Percentiles rank a stretch among this genome's conserved stretches.
phyloP scores from a whole-genome alignment of 2,329 filamentous ascomycete genomes.

The Fusarium devonianum region DNA sequence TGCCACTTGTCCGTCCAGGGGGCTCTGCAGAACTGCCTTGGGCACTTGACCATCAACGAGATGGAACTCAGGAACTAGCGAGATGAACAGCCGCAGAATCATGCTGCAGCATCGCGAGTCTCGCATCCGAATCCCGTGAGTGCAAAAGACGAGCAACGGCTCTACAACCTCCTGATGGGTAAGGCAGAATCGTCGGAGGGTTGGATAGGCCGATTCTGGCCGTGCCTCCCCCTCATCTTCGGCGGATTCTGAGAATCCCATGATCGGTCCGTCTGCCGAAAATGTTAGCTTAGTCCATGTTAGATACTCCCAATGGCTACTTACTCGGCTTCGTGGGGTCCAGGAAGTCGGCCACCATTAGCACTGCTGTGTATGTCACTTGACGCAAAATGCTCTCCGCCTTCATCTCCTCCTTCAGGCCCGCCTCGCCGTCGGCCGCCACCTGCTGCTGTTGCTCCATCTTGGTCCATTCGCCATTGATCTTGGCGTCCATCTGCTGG shows the following conservation, averaged over 20 bases:
- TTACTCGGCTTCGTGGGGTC: constrained; percentile 75
- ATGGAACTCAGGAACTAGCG: constrained; percentile 83
- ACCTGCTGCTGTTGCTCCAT: constrained; percentile 70
- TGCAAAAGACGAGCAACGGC: constrained; percentile 89
- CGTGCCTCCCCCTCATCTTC: constrained; percentile 38
- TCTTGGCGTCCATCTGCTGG: constrained; percentile 84
- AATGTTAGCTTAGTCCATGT: constrained; percentile 21
- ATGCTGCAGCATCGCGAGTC: constrained; percentile 89
- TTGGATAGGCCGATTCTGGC: constrained; percentile 54
- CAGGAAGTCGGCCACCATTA: constrained; percentile 88
- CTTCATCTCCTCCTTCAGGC: constrained; percentile 94
- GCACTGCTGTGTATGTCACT: constrained; percentile 88
- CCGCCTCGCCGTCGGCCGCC: constrained; percentile 74
- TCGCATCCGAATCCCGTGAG: constrained; percentile 86
- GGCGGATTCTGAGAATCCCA: constrained; percentile 40
- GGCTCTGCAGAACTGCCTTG: constrained; percentile 34
- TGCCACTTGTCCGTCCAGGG: constrained; percentile 40
- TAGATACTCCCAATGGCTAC: constrained; percentile 33
- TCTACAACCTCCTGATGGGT: constrained; percentile 80
- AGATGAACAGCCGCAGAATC: constrained; percentile 85
- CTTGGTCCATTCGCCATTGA: constrained; percentile 84
- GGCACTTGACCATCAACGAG: constrained; percentile 51
- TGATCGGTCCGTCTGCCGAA: constrained; percentile 44
- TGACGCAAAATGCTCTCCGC: constrained; percentile 93
- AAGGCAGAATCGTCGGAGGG: constrained; percentile 83